Evolutionary conservation across 192 early-diverging fungal genomes (phyloP).

Genomic region (Coemansia sp.): DNA sequence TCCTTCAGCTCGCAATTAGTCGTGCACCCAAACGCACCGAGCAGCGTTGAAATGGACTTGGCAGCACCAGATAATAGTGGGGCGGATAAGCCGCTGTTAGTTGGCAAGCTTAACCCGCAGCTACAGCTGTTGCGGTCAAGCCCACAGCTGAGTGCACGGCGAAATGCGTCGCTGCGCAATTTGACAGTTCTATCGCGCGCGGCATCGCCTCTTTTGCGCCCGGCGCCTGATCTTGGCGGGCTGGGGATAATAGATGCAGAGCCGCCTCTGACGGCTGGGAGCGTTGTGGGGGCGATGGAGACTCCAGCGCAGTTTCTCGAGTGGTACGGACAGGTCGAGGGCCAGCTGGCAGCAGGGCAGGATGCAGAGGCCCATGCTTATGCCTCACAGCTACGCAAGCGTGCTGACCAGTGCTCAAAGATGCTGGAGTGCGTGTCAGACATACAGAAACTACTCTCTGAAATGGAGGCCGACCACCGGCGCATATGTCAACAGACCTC

Average conservation of each 20-base stretch:
- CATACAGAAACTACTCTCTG: constrained; percentile 57
- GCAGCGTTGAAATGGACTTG: background rate
- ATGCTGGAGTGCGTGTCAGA: constrained; percentile 62
- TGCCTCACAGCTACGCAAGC: constrained; percentile 38
- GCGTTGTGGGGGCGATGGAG: constrained; percentile 62
- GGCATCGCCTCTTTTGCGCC: background rate
- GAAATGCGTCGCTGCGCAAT: constrained; percentile 22
- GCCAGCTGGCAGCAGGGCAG: constrained; percentile 68
- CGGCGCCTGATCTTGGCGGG: background rate
- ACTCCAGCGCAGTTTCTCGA: constrained; percentile 91
- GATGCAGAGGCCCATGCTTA: constrained; percentile 84
- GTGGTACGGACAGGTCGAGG: constrained; percentile 84
- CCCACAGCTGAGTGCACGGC: constrained; percentile 19
- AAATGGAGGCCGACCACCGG: constrained; percentile 66
- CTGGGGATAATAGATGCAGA: background rate
- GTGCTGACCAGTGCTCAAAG: constrained; percentile 2
- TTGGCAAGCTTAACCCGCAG: constrained; percentile 4
- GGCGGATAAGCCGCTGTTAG: background rate
- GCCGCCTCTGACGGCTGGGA: background rate
- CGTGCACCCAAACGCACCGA: background rate
- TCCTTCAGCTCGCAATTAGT: constrained; percentile 4
- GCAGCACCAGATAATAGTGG: background rate
- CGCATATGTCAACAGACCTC: constrained; percentile 77
- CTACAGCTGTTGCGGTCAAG: constrained; percentile 9
- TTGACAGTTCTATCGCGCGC: constrained; percentile 7